Percentiles rank a stretch among this genome's conserved stretches.
Evolutionary conservation across 2,329 filamentous ascomycete species (phyloP).

Genomic region (Thyridium curvatum): DNA sequence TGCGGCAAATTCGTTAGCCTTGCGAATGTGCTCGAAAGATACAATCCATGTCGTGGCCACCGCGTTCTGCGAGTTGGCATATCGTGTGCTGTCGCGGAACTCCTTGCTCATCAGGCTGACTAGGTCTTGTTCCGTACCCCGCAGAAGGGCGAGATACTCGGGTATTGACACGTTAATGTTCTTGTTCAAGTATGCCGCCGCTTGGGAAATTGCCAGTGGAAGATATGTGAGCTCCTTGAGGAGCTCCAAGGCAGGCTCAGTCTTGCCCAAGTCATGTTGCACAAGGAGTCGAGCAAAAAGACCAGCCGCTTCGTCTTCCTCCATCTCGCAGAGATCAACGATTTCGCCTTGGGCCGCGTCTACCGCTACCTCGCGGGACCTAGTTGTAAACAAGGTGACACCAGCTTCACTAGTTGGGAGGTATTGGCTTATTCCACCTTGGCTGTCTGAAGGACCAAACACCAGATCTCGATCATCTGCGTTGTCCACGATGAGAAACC

Average conservation of each 20-base stretch:
- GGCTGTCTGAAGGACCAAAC: constrained; percentile 6
- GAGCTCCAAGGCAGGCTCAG: constrained; percentile 9
- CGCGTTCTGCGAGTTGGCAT: constrained; percentile 21
- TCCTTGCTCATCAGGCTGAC: constrained; percentile 23
- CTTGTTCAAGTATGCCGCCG: constrained; percentile 30
- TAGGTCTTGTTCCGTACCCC: constrained; percentile 19
- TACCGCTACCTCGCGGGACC: constrained; percentile 19
- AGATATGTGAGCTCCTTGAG: constrained; percentile 26
- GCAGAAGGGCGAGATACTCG: constrained; percentile 26
- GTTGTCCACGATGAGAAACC: constrained; percentile 31
- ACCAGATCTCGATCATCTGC: constrained; percentile 21
- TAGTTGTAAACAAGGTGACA: constrained; percentile 25
- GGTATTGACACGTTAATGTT: constrained; percentile 12
- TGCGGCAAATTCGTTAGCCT: constrained; percentile 19
- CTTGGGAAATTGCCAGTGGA: constrained; percentile 32
- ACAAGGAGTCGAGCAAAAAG: no score
- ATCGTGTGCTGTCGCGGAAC: constrained; percentile 24
- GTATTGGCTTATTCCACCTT: constrained; percentile 16
- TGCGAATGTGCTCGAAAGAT: constrained; percentile 30
- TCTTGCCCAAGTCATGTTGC: no score
- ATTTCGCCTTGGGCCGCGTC: constrained; percentile 15
- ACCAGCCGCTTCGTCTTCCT: no score
- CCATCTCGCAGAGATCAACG: constrained; percentile 12
- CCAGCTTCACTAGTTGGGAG: constrained; percentile 21
- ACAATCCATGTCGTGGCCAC: constrained; percentile 31